A percentile compares a stretch with the other conserved stretches of the same genome.
Conservation (phyloP, 2,329 filamentous ascomycete species). For the Scedosporium apiospermum region DNA sequence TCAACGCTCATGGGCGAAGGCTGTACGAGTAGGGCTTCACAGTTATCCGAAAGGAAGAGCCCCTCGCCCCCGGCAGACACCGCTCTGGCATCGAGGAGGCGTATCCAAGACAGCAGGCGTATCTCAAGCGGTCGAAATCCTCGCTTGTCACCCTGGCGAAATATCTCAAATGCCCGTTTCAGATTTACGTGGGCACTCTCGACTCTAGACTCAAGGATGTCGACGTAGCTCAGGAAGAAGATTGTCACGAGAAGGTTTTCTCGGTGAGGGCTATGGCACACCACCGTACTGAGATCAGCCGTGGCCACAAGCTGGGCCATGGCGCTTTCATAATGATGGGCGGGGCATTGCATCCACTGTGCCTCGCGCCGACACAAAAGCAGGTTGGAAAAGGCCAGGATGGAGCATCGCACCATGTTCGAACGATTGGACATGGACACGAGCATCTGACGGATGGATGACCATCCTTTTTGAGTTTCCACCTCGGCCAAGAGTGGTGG, state of each 20-base stretch:
- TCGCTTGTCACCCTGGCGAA: conserved; percentile 29
- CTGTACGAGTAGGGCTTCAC: conserved; percentile 43
- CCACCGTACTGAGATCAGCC: conserved; percentile 10
- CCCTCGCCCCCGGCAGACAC: conserved; percentile 48
- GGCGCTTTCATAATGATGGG: conserved; percentile 27
- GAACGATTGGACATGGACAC: conserved; percentile 36
- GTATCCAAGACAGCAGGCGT: conserved; percentile 43
- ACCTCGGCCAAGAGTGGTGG: conserved; percentile 43
- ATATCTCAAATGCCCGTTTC: conserved; percentile 36
- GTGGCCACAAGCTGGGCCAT: conserved; percentile 20
- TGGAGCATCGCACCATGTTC: conserved; percentile 34
- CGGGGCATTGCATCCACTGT: conserved; percentile 20
- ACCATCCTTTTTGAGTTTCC: conserved; percentile 42
- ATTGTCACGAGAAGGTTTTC: conserved; percentile 38
- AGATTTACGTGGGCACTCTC: conserved; percentile 38
- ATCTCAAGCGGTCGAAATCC: conserved; percentile 30
- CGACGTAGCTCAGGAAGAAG: conserved; percentile 45
- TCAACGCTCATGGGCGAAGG: conserved; percentile 23
- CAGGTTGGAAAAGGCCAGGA: conserved; percentile 41
- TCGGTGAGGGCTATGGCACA: conserved; percentile 19
- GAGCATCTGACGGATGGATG: conserved; percentile 35
- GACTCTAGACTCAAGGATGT: conserved; percentile 33
- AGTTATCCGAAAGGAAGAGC: conserved; percentile 32
- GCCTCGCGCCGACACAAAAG: conserved; percentile 26
- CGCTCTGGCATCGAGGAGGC: conserved; percentile 43